Percentiles rank a stretch among this genome's conserved stretches.
Conservation (phyloP, 768 basidiomycete species). For the Mycena epipterygia region DNA sequence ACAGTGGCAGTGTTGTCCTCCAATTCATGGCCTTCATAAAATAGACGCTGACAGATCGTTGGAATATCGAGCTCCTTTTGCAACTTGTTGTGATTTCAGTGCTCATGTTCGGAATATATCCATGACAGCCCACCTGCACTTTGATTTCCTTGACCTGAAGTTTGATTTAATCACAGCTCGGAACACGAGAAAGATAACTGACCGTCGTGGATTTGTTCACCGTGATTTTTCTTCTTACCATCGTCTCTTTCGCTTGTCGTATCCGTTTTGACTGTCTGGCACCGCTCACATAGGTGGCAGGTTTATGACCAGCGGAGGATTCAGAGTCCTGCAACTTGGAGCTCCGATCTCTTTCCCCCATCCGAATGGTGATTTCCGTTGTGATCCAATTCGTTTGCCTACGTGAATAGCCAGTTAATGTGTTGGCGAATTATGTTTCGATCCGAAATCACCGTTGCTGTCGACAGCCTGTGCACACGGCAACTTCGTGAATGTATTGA, state of each 20-base stretch:
- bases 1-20: constrained; percentile 72
- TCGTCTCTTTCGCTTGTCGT: constrained; percentile 66
- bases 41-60: constrained; percentile 82
- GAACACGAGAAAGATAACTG: too few species aligned
- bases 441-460: constrained; percentile 60
- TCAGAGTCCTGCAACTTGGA: constrained; percentile 23
- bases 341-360: constrained; percentile 40
- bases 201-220: constrained; percentile 78
- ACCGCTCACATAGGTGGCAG: constrained; percentile 41
- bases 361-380: constrained; percentile 73
- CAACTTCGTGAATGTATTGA: constrained; percentile 61
- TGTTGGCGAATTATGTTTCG: not conserved
- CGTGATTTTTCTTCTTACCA: constrained; percentile 63
- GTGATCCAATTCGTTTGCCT: constrained; percentile 71
- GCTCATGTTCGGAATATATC: not conserved
- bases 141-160: constrained; percentile 89
- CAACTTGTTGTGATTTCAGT: constrained; percentile 56
- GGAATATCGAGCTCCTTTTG: constrained; percentile 75
- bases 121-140: constrained; percentile 64
- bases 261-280: constrained; percentile 80
- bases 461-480: constrained; percentile 74
- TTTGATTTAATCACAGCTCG: too few species aligned
- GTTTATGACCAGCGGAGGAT: constrained; percentile 49
- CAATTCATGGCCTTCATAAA: constrained; percentile 72
- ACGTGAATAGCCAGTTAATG: constrained; percentile 17